These are phyloP conservation scores for Backusella mclennaniae DNA, from an alignment of 192 early-diverging fungal species.

Conservation along the genomic window DNA sequence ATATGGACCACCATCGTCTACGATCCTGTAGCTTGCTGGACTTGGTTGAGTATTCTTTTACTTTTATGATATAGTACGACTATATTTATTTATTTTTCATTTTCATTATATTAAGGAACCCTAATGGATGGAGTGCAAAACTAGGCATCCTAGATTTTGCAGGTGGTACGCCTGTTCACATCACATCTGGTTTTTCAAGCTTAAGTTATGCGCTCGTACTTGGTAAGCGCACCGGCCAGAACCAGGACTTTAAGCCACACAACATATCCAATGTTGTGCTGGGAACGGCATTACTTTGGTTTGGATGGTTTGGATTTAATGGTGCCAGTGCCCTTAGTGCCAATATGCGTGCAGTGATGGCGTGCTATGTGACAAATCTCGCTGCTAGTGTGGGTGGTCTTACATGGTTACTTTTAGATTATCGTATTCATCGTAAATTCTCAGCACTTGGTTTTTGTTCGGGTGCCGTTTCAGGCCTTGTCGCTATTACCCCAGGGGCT, in stretches of 20 bases:
- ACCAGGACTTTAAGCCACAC: slow-evolving; percentile 71
- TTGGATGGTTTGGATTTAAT: slow-evolving; percentile 75
- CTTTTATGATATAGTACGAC: too few species aligned
- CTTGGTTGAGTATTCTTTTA: slow-evolving; percentile 45
- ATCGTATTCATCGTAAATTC: slow-evolving; percentile 74
- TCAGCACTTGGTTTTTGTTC: slow-evolving; percentile 93
- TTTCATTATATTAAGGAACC: slow-evolving; percentile 35
- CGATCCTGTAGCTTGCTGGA: slow-evolving; percentile 92
- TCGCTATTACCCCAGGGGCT: slow-evolving; percentile 90
- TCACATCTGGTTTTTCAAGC: slow-evolving; percentile 86
- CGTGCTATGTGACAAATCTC: slow-evolving; percentile 81
- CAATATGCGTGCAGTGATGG: slow-evolving; percentile 85
- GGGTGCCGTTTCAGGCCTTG: slow-evolving; percentile 88
- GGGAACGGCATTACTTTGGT: slow-evolving; percentile 21
- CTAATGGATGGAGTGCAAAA: slow-evolving; percentile 81
- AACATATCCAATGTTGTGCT: slow-evolving; percentile 91
- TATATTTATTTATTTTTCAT: too few species aligned
- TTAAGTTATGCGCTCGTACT: slow-evolving; percentile 83
- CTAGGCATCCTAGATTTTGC: slow-evolving; percentile 86
- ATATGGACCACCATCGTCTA: slow-evolving; percentile 94
- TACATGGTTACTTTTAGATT: slow-evolving; percentile 83
- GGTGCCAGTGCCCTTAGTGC: slow-evolving; percentile 79
- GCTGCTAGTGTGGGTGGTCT: slow-evolving; percentile 78
- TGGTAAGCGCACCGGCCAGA: slow-evolving; percentile 71
- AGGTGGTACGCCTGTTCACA: slow-evolving; percentile 95